These are phyloP conservation scores for Mariannaea sp. DNA, from an alignment of 2,329 filamentous ascomycete genomes.

Conservation along the genomic window DNA sequence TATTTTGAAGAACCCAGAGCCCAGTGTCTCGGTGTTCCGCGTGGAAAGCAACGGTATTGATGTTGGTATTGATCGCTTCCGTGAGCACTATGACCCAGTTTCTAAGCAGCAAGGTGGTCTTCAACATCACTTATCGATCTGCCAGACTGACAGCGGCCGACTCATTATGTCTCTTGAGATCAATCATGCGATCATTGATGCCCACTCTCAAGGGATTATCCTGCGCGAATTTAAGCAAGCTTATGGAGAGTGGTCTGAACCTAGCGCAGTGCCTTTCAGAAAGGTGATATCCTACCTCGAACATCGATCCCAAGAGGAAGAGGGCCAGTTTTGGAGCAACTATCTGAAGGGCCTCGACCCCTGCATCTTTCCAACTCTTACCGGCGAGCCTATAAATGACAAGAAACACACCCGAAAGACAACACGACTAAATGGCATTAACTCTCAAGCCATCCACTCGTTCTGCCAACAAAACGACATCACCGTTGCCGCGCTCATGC, in stretches of 20 bases:
- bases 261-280: not conserved
- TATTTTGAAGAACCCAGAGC: conserved; percentile 9
- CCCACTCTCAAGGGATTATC: conserved; percentile 36
- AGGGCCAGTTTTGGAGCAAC: not conserved
- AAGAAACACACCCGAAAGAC: not conserved
- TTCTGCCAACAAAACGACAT: not conserved
- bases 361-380: not conserved
- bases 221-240: conserved; percentile 36
- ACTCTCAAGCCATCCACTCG: not conserved
- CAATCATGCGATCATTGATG: conserved; percentile 43
- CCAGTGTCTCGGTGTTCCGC: not conserved
- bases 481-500: not conserved
- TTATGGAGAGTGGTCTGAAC: conserved; percentile 27
- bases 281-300: conserved; percentile 12
- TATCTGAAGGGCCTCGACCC: not conserved
- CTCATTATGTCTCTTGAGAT: conserved; percentile 36
- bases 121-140: conserved; percentile 24
- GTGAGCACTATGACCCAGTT: not conserved
- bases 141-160: conserved; percentile 4
- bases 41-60: not conserved
- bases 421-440: not conserved
- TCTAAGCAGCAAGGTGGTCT: not conserved
- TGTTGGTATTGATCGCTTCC: not conserved
- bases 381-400: not conserved
- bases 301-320: not conserved